Evolutionary conservation across 2,329 filamentous ascomycete genomes (phyloP), one percentile per base, ranked within the genome.

Genomic region (Phoma sp.): DNA sequence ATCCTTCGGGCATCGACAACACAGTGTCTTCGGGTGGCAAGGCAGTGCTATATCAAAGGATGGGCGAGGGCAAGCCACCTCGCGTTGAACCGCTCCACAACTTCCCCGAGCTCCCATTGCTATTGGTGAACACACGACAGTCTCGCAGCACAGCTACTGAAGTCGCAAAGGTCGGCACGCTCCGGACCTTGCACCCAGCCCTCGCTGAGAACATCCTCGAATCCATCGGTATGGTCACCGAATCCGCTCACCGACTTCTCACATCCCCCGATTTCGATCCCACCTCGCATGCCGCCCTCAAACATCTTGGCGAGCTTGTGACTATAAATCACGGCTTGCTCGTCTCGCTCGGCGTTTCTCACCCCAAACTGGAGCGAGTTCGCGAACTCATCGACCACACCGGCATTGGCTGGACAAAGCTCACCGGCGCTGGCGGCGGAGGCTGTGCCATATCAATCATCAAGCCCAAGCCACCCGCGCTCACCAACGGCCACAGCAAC

Each of bases 1-100:
- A 96, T 70, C 95, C 95, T 0, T 96, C 92, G 0, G 95, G 95
- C 0, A 91, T 99, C 38, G 95, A 99, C 77, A 99, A 99, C 76
- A 99, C 95, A 2, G 94, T 99, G 25, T 85, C 94, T 12, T 90
- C 93, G 12, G 91, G 96, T 68, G 95, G 95, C 53, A 97, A 96
- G 77, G 95, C 93, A 0, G 92, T 99, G 1, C 81, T 98, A 2
- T 99, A 96, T 78, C 89, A 94, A 69, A 85, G 93, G 47, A 84
- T 81, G 45, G 89, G 96, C 72, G 91, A 93, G 74, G 81, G 81
- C 54, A 88, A 89, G 71, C 91, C 93, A 2, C 92, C 94, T 0
- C 79, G 79, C 0, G 92, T 98, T 4, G 84, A 83, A 10, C 85
- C 92, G 1, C 77, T 99, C 1, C 91, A 89, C 79, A 87, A 91